phyloP scores from a whole-genome alignment of 1,284 basidiomycete species.

The Heterobasidion annosum region DNA sequence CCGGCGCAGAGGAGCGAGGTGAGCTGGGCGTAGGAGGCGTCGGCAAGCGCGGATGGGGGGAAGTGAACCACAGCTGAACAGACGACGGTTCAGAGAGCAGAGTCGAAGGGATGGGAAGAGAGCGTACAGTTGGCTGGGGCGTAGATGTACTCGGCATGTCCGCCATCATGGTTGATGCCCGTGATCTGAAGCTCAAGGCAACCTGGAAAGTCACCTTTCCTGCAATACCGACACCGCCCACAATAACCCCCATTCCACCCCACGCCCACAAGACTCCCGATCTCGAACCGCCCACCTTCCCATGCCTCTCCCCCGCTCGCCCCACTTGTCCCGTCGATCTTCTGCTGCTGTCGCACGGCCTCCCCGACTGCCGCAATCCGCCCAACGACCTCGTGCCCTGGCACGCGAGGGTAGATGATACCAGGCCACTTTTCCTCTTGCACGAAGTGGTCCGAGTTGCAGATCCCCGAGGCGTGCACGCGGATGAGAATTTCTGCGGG shows the following conservation, averaged over 20 bases:
- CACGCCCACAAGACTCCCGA: slow-evolving; percentile 5
- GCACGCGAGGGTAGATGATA: slow-evolving; percentile 7
- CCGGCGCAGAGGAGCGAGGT: slow-evolving; percentile 17
- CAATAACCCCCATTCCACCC: slow-evolving; percentile 8
- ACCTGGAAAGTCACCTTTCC: slow-evolving; percentile 3
- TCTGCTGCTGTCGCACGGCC: not conserved
- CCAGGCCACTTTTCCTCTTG: slow-evolving; percentile 5
- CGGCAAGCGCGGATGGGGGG: slow-evolving; percentile 11
- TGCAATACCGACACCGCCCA: not conserved
- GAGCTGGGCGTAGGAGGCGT: slow-evolving; percentile 11
- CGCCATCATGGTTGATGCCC: slow-evolving; percentile 11
- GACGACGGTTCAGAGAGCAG: too few species aligned
- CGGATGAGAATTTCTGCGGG: not conserved
- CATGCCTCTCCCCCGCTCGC: too few species aligned
- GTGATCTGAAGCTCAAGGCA: slow-evolving; percentile 7
- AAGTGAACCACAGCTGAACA: slow-evolving; percentile 12
- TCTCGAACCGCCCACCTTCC: not conserved
- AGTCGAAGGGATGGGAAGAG: not conserved
- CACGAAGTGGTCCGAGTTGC: slow-evolving; percentile 2
- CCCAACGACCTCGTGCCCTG: slow-evolving; percentile 6
- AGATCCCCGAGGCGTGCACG: slow-evolving; percentile 1
- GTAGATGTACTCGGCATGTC: slow-evolving; percentile 11
- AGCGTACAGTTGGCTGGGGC: slow-evolving; percentile 6
- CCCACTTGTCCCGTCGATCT: too few species aligned
- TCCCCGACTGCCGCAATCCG: slow-evolving; percentile 1